phyloP scores from a whole-genome alignment of 495 filamentous ascomycete genomes.

The Ascobolus immersus region DNA sequence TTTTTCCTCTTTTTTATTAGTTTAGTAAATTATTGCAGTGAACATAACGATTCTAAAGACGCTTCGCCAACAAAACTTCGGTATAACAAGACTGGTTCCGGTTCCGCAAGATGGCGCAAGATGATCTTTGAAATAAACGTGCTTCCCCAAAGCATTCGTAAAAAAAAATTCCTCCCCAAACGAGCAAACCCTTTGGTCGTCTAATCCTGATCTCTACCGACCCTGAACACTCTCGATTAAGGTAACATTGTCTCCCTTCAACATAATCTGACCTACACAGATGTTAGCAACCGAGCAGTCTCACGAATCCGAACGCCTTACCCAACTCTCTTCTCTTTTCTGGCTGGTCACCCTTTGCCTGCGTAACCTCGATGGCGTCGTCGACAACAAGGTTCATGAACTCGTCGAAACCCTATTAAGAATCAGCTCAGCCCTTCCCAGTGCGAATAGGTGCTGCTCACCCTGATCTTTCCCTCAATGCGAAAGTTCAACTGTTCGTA shows the following conservation, averaged over 20 bases:
- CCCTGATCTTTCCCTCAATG: slow-evolving; percentile 85
- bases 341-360: slow-evolving; percentile 51
- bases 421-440: slow-evolving; percentile 1
- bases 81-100: no score
- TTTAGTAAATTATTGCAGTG: no score
- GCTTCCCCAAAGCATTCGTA: no score
- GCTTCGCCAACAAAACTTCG: no score
- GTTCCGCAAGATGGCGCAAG: no score
- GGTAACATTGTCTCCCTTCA: slow-evolving; percentile 94
- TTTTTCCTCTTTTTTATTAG: no score
- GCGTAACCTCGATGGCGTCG: slow-evolving; percentile 78
- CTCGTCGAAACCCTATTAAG: slow-evolving; percentile 65
- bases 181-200: no score
- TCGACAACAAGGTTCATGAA: slow-evolving; percentile 98
- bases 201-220: no score
- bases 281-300: slow-evolving; percentile 12
- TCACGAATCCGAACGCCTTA: slow-evolving; percentile 23
- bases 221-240: slow-evolving; percentile 62
- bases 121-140: no score
- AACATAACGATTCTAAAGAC: no score
- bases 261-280: slow-evolving; percentile 60
- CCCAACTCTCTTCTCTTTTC: slow-evolving; percentile 61
- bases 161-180: no score
- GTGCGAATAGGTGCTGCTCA: slow-evolving; percentile 19
- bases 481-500: slow-evolving; percentile 84